These are phyloP conservation scores for Penstemon barbatus DNA, from an alignment of 257 asterid genomes.

Conservation along the genomic window DNA sequence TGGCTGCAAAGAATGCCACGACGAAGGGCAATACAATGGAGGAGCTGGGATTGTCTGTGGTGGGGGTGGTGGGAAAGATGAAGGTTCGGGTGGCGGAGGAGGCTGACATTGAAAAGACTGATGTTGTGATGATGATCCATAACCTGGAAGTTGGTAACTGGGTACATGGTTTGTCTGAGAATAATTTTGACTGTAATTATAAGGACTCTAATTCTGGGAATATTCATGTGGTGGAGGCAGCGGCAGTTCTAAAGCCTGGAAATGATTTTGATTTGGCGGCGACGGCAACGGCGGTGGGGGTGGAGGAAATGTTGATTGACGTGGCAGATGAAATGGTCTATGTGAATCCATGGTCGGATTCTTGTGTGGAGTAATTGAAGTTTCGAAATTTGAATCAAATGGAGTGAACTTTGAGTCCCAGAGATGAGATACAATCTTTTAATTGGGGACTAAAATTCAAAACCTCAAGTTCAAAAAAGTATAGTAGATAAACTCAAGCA, in stretches of 20 bases:
- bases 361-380: not conserved
- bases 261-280: constrained; percentile 54
- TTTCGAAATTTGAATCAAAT: constrained; percentile 8
- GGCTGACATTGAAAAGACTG: constrained; percentile 60
- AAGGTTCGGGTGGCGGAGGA: constrained; percentile 70
- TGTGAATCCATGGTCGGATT: constrained; percentile 71
- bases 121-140: constrained; percentile 47
- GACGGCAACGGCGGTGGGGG: constrained; percentile 65
- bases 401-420: constrained; percentile 12
- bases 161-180: constrained; percentile 55
- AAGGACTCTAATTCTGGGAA: constrained; percentile 49
- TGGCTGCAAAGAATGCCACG: constrained; percentile 55
- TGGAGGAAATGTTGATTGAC: constrained; percentile 48
- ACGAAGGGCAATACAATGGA: constrained; percentile 42
- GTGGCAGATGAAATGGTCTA: constrained; percentile 83
- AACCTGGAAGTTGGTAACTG: constrained; percentile 41
- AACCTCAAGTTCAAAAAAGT: constrained; percentile 19
- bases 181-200: constrained; percentile 44
- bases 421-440: constrained; percentile 23
- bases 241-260: constrained; percentile 53
- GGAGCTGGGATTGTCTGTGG: constrained; percentile 56
- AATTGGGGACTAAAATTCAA: constrained; percentile 4
- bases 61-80: constrained; percentile 64
- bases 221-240: constrained; percentile 43
- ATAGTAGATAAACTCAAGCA: constrained; percentile 2